Base-by-base conservation (phyloP, 257 asterid genomes). In the Nicotiana tomentosiformis region DNA sequence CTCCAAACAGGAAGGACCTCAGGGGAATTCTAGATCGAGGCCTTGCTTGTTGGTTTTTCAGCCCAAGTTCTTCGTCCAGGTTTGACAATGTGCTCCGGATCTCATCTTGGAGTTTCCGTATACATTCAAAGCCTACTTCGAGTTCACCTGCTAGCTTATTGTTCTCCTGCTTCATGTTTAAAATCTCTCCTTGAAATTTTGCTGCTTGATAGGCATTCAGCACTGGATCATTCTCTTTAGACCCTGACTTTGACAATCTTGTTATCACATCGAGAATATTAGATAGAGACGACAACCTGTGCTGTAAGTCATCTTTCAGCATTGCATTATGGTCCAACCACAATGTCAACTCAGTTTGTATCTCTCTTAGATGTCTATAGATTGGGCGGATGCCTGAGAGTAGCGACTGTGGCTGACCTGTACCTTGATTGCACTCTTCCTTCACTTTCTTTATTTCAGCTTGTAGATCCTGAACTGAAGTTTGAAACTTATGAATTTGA, bases 1-100 rank as follows among this genome's bases (percentile, higher is more conserved):
- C 92, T 35, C 91, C 92, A 62, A 89, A 89, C 88, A 89, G 83
- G 90, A 89, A 89, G 35, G 92, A 84, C 66, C 88, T 70, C 76
- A 89, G 86, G n/a, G 92, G 90, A 78, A 89, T 87, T 77, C 43
- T 87, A n/a, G 86, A 81, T 2, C 86, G 86, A 64, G 84, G 72
- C 77, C 84, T 84, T 20, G 85, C 14, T 16, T 46, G 62, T 39
- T 78, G 86, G 5, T 78, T 43, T 23, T 51, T 82, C 12, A 89
- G 78, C 7, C 87, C 90, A 10, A 89, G 84, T 77, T 87, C 89
- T 16, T 81, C 85, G 55, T 89, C 90, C 15, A 89, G 83, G 78
- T 68, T 76, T 77, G 33, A 67, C 55, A 89, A 67, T n/a, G 88
- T 87, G 82, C 61, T 84, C 81, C 82, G 84, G 80, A 89, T 89